phyloP scores from a whole-genome alignment of 441 rosid species.

The California macrophylla region DNA sequence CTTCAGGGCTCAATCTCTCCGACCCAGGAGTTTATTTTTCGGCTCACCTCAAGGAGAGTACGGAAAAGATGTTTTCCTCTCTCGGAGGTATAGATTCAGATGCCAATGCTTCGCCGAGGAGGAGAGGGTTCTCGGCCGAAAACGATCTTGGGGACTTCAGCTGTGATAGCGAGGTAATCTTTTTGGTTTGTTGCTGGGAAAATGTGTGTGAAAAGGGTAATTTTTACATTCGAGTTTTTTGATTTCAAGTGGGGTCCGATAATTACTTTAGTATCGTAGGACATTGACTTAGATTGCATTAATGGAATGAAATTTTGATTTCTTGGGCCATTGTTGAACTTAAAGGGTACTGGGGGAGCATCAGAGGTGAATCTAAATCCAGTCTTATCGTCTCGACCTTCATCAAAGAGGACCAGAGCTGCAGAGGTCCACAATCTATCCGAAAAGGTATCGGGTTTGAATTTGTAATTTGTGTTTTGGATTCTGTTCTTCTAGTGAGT shows the following conservation, averaged over 20 bases:
- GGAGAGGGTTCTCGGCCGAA: constrained; percentile 18
- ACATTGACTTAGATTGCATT: not conserved
- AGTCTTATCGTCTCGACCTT: constrained; percentile 27
- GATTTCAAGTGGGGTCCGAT: not conserved
- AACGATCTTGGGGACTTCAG: constrained; percentile 2
- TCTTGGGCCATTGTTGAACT: constrained; percentile 10
- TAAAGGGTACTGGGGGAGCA: constrained; percentile 34
- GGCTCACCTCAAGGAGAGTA: not conserved
- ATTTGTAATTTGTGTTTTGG: not conserved
- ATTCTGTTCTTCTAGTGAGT: constrained; percentile 6
- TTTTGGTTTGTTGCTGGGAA: constrained; percentile 10
- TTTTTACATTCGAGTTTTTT: not conserved
- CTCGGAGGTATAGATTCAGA: constrained; percentile 13
- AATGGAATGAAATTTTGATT: constrained; percentile 3
- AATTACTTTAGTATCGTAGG: not conserved
- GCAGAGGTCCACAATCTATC: constrained; percentile 82
- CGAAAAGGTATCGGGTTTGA: constrained; percentile 43
- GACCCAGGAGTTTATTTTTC: constrained; percentile 25
- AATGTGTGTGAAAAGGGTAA: not conserved
- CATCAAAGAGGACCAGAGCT: constrained; percentile 70
- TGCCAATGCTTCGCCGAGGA: constrained; percentile 16
- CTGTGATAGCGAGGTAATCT: not conserved
- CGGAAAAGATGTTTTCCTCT: not conserved
- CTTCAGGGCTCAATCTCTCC: constrained; percentile 26
- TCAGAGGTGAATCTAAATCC: constrained; percentile 33